Evolutionary conservation across 2,329 filamentous ascomycete genomes (phyloP).

Genomic region (Hawksworthiomyces lignivorus): DNA sequence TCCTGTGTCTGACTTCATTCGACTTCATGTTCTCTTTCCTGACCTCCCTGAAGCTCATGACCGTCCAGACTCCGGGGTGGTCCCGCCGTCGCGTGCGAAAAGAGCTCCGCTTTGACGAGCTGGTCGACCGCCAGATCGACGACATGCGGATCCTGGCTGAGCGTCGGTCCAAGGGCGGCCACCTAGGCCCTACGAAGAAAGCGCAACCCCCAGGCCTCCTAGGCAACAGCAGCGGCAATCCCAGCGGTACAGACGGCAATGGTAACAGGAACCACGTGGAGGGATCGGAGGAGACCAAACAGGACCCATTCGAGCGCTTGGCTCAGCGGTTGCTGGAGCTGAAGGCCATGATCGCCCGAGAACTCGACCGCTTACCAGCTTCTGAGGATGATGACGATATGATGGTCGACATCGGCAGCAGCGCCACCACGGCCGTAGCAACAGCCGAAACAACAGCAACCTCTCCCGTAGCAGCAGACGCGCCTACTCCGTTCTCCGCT

Average conservation of each 20-base stretch:
- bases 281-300: no score
- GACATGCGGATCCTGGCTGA: conserved; percentile 23
- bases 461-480: no score
- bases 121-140: conserved; percentile 23
- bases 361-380: conserved; percentile 9
- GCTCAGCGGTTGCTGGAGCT: conserved; percentile 15
- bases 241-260: not conserved
- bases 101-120: conserved; percentile 27
- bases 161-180: conserved; percentile 12
- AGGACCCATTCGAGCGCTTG: conserved; percentile 15
- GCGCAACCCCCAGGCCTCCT: not conserved
- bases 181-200: not conserved
- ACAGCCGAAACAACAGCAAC: not conserved
- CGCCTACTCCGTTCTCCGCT: no score
- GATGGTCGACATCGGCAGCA: not conserved
- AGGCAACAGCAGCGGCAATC: not conserved
- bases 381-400: not conserved
- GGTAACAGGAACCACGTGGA: no score
- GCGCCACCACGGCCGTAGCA: not conserved
- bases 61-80: conserved; percentile 39
- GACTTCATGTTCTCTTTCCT: conserved; percentile 41
- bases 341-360: conserved; percentile 9
- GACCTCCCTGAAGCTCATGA: conserved; percentile 38
- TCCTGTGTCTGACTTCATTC: conserved; percentile 36
- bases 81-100: conserved; percentile 28